Evolutionary conservation across 176 grass and related monocot genomes (phyloP), one percentile per base, ranked within the genome.

Genomic region (Carex littledalei): DNA sequence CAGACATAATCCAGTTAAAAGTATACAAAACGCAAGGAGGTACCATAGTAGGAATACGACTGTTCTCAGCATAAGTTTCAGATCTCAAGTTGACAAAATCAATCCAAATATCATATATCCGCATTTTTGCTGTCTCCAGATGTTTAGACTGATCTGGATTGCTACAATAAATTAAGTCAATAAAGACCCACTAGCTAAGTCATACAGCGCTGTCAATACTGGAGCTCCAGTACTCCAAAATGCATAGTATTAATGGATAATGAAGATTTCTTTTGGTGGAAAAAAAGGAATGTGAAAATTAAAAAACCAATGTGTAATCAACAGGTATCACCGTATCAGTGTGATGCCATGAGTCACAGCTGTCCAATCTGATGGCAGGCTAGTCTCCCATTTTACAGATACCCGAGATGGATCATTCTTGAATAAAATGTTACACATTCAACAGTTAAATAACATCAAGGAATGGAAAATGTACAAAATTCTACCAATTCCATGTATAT

Each of bases 71-170:
- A 29, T 98, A 98, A 26, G 55, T 86, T 94, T 98, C 95, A 88
- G 93, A 98, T 50, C 95, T 88, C 89, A 98, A 89, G 83, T 98
- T 98, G 54, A 98, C 95, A 92, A 98, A 98, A 81, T 98, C 95
- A 86, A 98, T 89, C 95, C 95, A 98, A 6, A 62, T 93, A 80
- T 85, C 85, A 8, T 84, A 85, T 84, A 98, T 94, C 71, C 86
- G 89, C 95, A 94, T 94, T 75, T 84, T 93, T 81, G 95, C 93
- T 9, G 95, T 98, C 92, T 98, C 95, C 88, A 98, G 84, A 72
- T 98, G 96, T 82, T 98, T 98, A 32, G 96, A 98, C 85, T 98
- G 96, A 91, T 98, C 96, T 58, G 96, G 96, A 64, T 98, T 98
- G 88, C 96, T 98, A 86, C 34, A 90, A 87, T 79, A 71, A 84